Conservation (phyloP, 2,329 filamentous ascomycete genomes). For the Mollisia scopiformis region DNA sequence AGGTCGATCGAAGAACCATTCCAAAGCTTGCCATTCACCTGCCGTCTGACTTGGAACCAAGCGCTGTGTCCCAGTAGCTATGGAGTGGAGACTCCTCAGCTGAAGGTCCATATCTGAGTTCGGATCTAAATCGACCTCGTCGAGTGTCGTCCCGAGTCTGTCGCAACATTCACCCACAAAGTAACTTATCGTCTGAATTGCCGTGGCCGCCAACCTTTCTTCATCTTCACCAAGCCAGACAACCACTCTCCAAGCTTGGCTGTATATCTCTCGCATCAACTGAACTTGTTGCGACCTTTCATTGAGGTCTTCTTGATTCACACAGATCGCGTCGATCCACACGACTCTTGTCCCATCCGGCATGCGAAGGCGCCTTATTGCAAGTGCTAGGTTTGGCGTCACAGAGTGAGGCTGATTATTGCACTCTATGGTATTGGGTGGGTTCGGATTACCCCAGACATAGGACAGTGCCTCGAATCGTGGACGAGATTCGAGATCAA, state of each 20-base stretch:
- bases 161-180: neutral
- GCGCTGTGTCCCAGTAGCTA: neutral
- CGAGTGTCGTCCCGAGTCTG: neutral
- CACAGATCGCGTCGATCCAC: constrained; percentile 24
- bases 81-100: neutral
- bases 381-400: neutral
- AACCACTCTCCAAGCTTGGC: constrained; percentile 9
- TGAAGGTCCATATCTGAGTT: neutral
- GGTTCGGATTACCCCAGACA: constrained; percentile 23
- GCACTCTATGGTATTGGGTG: neutral
- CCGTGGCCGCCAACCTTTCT: neutral
- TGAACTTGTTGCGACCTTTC: constrained; percentile 15
- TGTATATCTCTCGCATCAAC: constrained; percentile 20
- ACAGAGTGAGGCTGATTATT: neutral
- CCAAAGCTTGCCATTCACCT: neutral
- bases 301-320: constrained; percentile 16
- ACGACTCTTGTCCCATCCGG: neutral
- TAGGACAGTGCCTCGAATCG: constrained; percentile 34
- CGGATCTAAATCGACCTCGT: neutral
- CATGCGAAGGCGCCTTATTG: neutral
- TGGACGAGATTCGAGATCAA: constrained; percentile 10
- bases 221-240: constrained; percentile 17
- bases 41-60: neutral
- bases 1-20: neutral
- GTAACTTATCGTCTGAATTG: neutral